Conservation (phyloP, 2,329 filamentous ascomycete genomes). For the Sporothrix luriei region DNA sequence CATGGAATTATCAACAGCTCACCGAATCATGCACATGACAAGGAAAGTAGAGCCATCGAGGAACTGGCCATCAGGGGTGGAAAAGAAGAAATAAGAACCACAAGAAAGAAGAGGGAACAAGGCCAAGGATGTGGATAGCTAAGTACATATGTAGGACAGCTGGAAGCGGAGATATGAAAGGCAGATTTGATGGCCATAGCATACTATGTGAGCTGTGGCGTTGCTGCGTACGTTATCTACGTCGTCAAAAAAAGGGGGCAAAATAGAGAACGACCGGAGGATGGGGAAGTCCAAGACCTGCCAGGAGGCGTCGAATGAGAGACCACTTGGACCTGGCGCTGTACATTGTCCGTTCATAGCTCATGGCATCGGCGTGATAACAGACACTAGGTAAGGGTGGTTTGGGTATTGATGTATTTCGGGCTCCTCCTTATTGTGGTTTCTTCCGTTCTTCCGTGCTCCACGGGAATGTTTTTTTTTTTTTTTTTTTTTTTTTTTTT, state of each 20-base stretch:
- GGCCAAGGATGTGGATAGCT: background rate
- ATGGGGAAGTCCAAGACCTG: background rate
- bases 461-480: background rate
- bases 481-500: background rate
- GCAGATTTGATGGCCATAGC: too few species aligned
- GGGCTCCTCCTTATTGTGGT: background rate
- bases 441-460: background rate
- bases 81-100: background rate
- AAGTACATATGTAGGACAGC: background rate
- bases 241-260: slow-evolving; percentile 8
- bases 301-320: background rate
- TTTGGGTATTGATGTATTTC: slow-evolving; percentile 12
- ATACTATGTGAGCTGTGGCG: background rate
- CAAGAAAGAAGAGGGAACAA: background rate
- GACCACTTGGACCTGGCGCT: background rate
- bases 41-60: background rate
- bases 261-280: background rate
- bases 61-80: background rate
- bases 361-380: too few species aligned
- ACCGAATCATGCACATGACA: background rate
- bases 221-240: slow-evolving; percentile 17
- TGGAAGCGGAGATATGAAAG: background rate
- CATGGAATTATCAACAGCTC: too few species aligned
- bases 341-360: too few species aligned
- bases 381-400: too few species aligned